Conservation (phyloP, 257 asterid genomes). For the Solanum peruvianum region DNA sequence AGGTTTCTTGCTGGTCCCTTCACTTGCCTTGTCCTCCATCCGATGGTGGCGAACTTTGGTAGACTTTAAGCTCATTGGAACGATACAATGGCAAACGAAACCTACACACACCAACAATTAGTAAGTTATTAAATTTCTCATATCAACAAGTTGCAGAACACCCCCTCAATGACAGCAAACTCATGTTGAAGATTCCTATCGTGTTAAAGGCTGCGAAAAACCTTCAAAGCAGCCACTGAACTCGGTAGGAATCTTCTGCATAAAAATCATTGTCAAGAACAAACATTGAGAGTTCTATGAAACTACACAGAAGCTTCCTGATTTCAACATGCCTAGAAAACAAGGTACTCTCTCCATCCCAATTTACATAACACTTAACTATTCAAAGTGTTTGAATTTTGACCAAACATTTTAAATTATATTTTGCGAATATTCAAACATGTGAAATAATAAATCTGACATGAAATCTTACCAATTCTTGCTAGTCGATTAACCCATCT, state of each 20-base stretch:
- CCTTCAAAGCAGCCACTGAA: neutral
- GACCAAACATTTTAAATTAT: neutral
- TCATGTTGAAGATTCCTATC: neutral
- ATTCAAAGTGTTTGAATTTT: neutral
- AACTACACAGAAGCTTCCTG: neutral
- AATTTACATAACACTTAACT: neutral
- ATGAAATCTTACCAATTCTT: slow-evolving; percentile 25
- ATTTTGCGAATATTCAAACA: neutral
- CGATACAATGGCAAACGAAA: slow-evolving; percentile 28
- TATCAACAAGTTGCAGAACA: neutral
- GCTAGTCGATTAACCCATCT: slow-evolving; percentile 73
- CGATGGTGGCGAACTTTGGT: slow-evolving; percentile 43
- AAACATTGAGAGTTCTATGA: neutral
- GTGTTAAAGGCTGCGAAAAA: neutral
- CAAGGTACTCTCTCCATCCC: neutral
- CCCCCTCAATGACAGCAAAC: neutral
- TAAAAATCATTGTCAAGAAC: neutral
- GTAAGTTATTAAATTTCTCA: neutral
- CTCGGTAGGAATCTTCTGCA: neutral
- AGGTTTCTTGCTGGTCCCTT: slow-evolving; percentile 22
- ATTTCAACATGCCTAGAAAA: neutral
- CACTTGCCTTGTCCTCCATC: slow-evolving; percentile 41
- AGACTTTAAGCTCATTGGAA: slow-evolving; percentile 53
- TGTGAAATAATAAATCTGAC: neutral
- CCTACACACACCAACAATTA: neutral